Percentiles rank a stretch among this genome's conserved stretches.
These are phyloP conservation scores for Allium sativum DNA, from an alignment of 106 monocot species.

Conservation along the genomic window DNA sequence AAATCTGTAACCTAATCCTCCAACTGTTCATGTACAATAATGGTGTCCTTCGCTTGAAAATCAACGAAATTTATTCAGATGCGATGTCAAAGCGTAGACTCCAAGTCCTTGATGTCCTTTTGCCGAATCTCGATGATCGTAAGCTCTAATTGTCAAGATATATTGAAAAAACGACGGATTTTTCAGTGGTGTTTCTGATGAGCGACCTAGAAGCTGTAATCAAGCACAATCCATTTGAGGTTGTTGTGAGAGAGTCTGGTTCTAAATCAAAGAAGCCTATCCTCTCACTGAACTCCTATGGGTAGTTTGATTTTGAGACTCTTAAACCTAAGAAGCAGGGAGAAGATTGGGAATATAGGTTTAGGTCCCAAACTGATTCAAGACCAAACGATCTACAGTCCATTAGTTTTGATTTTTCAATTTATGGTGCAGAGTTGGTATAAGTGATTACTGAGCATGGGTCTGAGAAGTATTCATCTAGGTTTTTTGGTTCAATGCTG, in stretches of 20 bases:
- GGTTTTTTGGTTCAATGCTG: conserved; percentile 97
- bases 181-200: conserved; percentile 41
- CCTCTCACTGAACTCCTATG: conserved; percentile 77
- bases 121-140: conserved; percentile 61
- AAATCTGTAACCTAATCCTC: conserved; percentile 34
- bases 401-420: conserved; percentile 74
- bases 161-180: conserved; percentile 6
- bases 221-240: conserved; percentile 72
- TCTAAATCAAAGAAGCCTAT: conserved; percentile 30
- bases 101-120: conserved; percentile 75
- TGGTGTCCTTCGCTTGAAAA: conserved; percentile 69
- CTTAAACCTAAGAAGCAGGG: conserved; percentile 52
- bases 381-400: conserved; percentile 87
- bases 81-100: conserved; percentile 42
- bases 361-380: conserved; percentile 70
- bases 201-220: conserved; percentile 56
- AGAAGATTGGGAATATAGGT: conserved; percentile 78
- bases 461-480: conserved; percentile 39
- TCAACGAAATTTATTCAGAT: conserved; percentile 58
- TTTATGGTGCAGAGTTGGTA: conserved; percentile 82
- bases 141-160: conserved; percentile 52
- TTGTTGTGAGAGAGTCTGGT: conserved; percentile 34
- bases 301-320: conserved; percentile 92
- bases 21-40: conserved; percentile 58
- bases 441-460: conserved; percentile 97